These are phyloP conservation scores for Aspergillus sp. DNA, from an alignment of 2,329 filamentous ascomycete genomes.

Conservation along the genomic window DNA sequence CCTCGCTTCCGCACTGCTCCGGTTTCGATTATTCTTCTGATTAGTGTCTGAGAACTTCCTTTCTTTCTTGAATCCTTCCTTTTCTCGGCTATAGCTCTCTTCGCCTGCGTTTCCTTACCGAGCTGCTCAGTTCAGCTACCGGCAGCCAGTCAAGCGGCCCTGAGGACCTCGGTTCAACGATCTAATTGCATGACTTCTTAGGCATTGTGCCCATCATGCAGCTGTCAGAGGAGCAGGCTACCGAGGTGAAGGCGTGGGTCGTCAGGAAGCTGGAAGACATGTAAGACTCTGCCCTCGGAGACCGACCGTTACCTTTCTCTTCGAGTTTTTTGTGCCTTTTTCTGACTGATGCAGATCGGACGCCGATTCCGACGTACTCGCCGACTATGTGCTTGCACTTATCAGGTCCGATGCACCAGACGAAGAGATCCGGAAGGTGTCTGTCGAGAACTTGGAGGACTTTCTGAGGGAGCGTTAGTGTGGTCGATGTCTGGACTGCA, in stretches of 20 bases:
- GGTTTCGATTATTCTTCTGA: constrained; percentile 2
- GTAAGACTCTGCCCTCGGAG: constrained; percentile 27
- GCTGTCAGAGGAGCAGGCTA: constrained; percentile 44
- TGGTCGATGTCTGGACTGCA: constrained; percentile 1
- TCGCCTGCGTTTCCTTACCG: not conserved
- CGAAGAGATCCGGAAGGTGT: constrained; percentile 43
- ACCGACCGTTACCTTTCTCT: not conserved
- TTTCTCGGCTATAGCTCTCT: not conserved
- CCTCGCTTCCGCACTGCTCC: constrained; percentile 1
- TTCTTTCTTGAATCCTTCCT: not conserved
- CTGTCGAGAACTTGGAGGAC: constrained; percentile 48
- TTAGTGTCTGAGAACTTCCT: not conserved
- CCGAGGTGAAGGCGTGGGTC: constrained; percentile 49
- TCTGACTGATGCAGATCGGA: constrained; percentile 40
- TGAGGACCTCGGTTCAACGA: too few species aligned
- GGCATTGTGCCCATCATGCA: constrained; percentile 45
- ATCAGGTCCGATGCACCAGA: constrained; percentile 48
- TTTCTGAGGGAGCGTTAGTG: constrained; percentile 46
- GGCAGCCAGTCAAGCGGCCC: too few species aligned
- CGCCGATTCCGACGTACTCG: constrained; percentile 52
- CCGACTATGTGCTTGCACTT: constrained; percentile 53
- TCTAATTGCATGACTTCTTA: too few species aligned
- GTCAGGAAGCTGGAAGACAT: constrained; percentile 50
- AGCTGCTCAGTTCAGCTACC: not conserved
- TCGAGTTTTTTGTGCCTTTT: constrained; percentile 1